Base-by-base conservation (phyloP, 73 alveolate genomes). In the Paramecium octaurelia region DNA sequence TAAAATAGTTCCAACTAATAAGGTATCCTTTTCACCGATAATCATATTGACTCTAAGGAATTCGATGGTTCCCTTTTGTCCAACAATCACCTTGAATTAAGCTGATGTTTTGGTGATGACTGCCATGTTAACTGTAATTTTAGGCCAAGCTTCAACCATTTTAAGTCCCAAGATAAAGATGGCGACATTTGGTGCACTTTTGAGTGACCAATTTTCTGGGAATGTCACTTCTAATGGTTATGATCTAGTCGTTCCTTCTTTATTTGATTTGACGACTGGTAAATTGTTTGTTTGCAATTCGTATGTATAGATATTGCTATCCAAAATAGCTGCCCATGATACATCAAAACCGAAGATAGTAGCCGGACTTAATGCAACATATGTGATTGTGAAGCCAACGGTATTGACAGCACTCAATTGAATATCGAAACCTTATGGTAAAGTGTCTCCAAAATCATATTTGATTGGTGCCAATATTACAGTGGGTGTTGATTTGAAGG, bases 281-380 rank as follows among this genome's bases (percentile, higher is more conserved):
- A 34, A 12, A 36, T 34, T 38, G 18, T 31, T 73, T 34, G 87
- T 73, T 73, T 80, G 34, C 48, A 43, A 80, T 46, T 80, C 91
- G 46, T 44, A 42, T 16, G 75, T 48, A 24, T 42, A 42, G 29
- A 80, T 48, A 46, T 80, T 48, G 31, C 64, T 34, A 80, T 80
- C 91, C 21, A 24, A 80, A 43, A 80, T 80, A 44, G 91, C 91
- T 0, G 64, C 91, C 91, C 91, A 80, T 43, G 91, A 42, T n/a
- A 80, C 50, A 80, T 80, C 91, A 48, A 80, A 80, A 14, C 91
- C 91, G 46, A 80, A 80, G 48, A 80, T 48, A 16, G 76, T 42
- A 10, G 20, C 31, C 18, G 48, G 29, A 12, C 76, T 23, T 6
- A 48, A 24, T 42, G 91, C 91, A 44, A 43, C 43, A 48, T 44